phyloP scores from a whole-genome alignment of 805 yeast species.

The Teunomyces pallodes region DNA sequence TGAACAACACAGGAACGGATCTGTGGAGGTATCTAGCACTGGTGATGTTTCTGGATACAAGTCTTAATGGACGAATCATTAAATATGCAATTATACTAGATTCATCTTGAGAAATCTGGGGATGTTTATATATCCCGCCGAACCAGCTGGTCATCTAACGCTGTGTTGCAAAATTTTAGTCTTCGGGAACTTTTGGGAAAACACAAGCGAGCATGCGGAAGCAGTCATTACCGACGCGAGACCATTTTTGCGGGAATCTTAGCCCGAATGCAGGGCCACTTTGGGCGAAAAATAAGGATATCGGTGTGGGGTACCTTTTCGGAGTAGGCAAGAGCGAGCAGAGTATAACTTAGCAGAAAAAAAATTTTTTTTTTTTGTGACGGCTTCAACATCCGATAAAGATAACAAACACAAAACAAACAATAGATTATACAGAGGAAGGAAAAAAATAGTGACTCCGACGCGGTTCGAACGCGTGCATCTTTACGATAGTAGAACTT shows the following conservation, averaged over 20 bases:
- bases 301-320: neutral
- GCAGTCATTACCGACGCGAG: neutral
- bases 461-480: constrained; percentile 5
- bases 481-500: constrained; percentile 4
- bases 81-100: neutral
- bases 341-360: neutral
- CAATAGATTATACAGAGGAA: neutral
- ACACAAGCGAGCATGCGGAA: constrained; percentile 1
- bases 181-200: neutral
- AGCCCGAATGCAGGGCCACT: neutral
- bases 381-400: no score
- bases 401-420: neutral
- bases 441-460: constrained; percentile 1
- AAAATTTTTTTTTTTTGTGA: neutral
- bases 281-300: neutral
- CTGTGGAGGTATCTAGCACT: neutral
- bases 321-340: neutral
- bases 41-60: constrained; percentile 1
- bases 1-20: constrained; percentile 11
- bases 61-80: constrained; percentile 2
- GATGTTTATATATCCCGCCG: constrained; percentile 2
- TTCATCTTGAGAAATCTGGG: neutral
- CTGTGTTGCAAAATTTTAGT: constrained; percentile 1
- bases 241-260: neutral
- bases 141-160: neutral